Evolutionary conservation across 148 eudicot genomes (phyloP), one percentile per base, ranked within the genome.

Genomic region (Vaccinium vitisidaea): DNA sequence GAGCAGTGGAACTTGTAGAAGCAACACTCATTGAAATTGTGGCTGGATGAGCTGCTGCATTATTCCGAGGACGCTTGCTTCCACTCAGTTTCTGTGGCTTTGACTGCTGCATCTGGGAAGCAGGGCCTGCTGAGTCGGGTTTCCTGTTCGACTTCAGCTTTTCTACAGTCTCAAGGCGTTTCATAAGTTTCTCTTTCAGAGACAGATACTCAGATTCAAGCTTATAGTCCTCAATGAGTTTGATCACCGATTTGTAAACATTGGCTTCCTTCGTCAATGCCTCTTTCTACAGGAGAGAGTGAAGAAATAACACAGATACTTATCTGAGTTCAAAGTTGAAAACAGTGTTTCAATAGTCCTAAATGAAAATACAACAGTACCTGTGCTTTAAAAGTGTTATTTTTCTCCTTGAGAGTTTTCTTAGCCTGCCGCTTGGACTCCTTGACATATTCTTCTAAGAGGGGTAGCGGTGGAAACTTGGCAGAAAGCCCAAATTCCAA

Each of bases 401-500:
- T 82, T 79, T 86, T 83, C 67, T 55, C 85, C 80, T 84, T 87
- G 50, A 80, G 80, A 81, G 73, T 55, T 79, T 88, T 80, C 39
- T 84, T 76, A 84, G 81, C 87, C 13, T 55, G 69, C 75, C 85
- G 56, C 82, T 84, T 86, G 65, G 89, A 80, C 43, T 85, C 86
- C 67, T 81, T 46, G 78, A 87, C 69, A 53, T 85, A 83, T 61
- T 87, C 87, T 74, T 88, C 84, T 59, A 90, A 83, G 19, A 91
- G 76, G 43, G 84, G 83, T n/a, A 88, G 88, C 46, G 90, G 92
- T 30, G 90, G 88, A 80, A 87, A 91, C 81, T 86, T 85, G 27
- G 87, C 85, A 63, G 88, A 56, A 82, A 90, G 87, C 78, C 80
- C 86, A 77, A 88, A 86, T 73, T 90, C 88, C 70, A 77, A 83